Conservation (phyloP, 2,329 filamentous ascomycete genomes). For the Ophiosphaerella herpotricha region DNA sequence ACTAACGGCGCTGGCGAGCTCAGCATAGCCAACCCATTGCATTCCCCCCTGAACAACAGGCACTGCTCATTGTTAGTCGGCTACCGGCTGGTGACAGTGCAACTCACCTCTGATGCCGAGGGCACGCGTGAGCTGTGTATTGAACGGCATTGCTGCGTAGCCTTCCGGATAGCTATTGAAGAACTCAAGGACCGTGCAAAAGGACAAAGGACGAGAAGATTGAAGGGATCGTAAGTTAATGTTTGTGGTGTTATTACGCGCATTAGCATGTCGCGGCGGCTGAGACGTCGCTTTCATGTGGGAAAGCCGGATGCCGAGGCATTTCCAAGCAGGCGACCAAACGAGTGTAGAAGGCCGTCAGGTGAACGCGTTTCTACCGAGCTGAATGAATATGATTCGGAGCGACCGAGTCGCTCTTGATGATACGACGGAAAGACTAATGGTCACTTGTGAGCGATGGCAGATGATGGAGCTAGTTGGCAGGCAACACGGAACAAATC, state of each 20-base stretch:
- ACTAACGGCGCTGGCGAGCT: slow-evolving; percentile 72
- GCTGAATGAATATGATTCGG: slow-evolving; percentile 16
- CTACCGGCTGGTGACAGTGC: neutral
- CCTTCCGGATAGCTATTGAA: neutral
- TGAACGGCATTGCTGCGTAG: slow-evolving; percentile 61
- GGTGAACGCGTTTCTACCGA: slow-evolving; percentile 6
- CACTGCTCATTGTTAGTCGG: slow-evolving; percentile 62
- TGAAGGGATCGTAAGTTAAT: slow-evolving; percentile 1
- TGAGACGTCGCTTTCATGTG: slow-evolving; percentile 24
- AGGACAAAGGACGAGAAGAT: slow-evolving; percentile 1
- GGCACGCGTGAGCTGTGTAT: slow-evolving; percentile 65
- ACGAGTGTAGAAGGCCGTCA: slow-evolving; percentile 10
- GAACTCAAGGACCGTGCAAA: neutral
- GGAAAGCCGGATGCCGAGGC: slow-evolving; percentile 35
- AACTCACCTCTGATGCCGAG: slow-evolving; percentile 59
- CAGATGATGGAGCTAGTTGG: neutral
- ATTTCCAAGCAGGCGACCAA: slow-evolving; percentile 21
- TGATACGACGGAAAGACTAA: neutral
- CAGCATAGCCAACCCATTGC: slow-evolving; percentile 84
- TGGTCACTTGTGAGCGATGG: neutral
- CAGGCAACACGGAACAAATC: no score
- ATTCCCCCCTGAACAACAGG: slow-evolving; percentile 86
- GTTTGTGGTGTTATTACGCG: slow-evolving; percentile 9
- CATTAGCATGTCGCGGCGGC: slow-evolving; percentile 16
- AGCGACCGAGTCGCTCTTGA: slow-evolving; percentile 16